Evolutionary conservation across 768 basidiomycete genomes (phyloP).

Genomic region (Ramaria rubella): DNA sequence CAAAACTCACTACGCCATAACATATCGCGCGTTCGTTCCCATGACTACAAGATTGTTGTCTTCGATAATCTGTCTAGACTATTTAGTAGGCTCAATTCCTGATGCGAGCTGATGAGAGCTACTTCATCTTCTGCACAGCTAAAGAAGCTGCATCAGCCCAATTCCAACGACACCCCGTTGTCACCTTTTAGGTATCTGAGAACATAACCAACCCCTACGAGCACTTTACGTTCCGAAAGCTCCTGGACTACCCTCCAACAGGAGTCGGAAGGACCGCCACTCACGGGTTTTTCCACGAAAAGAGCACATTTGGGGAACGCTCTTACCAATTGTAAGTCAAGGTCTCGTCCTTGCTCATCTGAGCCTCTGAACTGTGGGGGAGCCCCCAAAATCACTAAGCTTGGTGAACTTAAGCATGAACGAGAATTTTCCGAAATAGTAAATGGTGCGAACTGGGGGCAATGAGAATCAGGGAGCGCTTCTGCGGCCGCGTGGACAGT

Average conservation of each 20-base stretch:
- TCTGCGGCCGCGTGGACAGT: conserved; percentile 30
- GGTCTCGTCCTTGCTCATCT: conserved; percentile 31
- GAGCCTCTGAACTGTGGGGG: conserved; percentile 39
- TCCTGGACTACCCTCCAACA: conserved; percentile 25
- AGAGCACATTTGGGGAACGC: conserved; percentile 37
- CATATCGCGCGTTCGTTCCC: conserved; percentile 46
- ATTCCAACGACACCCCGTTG: neutral
- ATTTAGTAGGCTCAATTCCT: neutral
- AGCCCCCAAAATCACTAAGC: conserved; percentile 36
- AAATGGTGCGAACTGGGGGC: conserved; percentile 26
- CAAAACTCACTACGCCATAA: conserved; percentile 29
- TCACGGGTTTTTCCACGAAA: conserved; percentile 43
- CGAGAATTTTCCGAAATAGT: neutral
- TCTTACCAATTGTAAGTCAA: conserved; percentile 36
- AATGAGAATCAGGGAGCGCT: conserved; percentile 16
- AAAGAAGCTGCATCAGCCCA: neutral
- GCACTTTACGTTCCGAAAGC: conserved; percentile 16
- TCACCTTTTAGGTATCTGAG: conserved; percentile 34
- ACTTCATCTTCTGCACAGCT: conserved; percentile 44
- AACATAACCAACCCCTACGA: conserved; percentile 28
- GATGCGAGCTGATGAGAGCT: neutral
- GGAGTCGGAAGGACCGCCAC: conserved; percentile 24
- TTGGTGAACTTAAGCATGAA: conserved; percentile 8
- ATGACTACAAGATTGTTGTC: conserved; percentile 45
- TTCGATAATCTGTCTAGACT: conserved; percentile 32